phyloP scores from a whole-genome alignment of 306 rosid genomes.

The Vachellia pachyceras region DNA sequence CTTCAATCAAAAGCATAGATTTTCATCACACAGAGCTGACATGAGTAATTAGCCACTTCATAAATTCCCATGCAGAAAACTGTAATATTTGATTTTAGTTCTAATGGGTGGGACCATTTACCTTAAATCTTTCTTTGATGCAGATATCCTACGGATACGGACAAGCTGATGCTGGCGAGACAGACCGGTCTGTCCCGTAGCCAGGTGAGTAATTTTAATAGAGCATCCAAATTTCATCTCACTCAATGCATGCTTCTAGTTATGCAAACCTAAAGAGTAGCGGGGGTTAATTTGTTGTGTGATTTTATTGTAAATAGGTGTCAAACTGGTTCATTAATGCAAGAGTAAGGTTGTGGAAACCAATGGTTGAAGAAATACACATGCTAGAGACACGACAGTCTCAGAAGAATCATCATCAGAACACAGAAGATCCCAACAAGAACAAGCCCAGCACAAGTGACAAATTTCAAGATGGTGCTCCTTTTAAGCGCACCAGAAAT shows the following conservation, averaged over 20 bases:
- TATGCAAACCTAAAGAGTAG: background rate
- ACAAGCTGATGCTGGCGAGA: slow-evolving; percentile 73
- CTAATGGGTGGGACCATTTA: background rate
- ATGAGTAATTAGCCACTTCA: too few species aligned
- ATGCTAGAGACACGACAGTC: slow-evolving; percentile 62
- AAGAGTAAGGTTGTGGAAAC: slow-evolving; percentile 80
- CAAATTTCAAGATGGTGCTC: slow-evolving; percentile 34
- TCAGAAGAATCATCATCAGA: slow-evolving; percentile 46
- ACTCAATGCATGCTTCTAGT: background rate
- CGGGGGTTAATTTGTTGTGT: background rate
- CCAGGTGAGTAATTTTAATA: slow-evolving; percentile 48
- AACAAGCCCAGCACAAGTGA: slow-evolving; percentile 24
- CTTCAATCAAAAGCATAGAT: background rate
- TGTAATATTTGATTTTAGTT: background rate
- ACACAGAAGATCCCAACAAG: slow-evolving; percentile 25
- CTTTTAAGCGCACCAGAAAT: slow-evolving; percentile 49
- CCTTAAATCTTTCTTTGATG: background rate
- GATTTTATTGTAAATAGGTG: slow-evolving; percentile 42
- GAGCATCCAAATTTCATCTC: background rate
- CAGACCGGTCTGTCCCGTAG: slow-evolving; percentile 77
- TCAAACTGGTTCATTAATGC: slow-evolving; percentile 86
- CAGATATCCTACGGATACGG: slow-evolving; percentile 79
- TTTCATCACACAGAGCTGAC: too few species aligned
- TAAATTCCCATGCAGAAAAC: too few species aligned
- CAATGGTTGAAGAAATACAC: slow-evolving; percentile 82